These are phyloP conservation scores for Paecilomyces variotii DNA, from an alignment of 2,329 filamentous ascomycete genomes.

Conservation along the genomic window DNA sequence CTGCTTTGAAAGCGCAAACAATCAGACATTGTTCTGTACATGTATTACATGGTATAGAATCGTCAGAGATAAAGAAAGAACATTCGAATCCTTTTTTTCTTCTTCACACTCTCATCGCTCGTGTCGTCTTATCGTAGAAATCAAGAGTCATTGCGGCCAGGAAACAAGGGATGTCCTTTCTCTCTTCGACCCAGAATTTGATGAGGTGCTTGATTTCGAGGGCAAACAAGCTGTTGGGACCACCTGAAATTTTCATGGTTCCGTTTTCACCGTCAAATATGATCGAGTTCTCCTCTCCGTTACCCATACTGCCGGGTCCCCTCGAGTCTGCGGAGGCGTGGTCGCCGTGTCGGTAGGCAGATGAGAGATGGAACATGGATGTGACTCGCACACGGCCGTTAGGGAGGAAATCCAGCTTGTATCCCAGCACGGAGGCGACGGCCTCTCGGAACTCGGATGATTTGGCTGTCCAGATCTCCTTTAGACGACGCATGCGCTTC, in stretches of 20 bases:
- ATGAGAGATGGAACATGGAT: slow-evolving; percentile 68
- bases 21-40: not conserved
- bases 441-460: slow-evolving; percentile 92
- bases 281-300: slow-evolving; percentile 49
- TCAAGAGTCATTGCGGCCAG: slow-evolving; percentile 84
- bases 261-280: slow-evolving; percentile 90
- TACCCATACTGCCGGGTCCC: slow-evolving; percentile 36
- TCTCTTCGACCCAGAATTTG: slow-evolving; percentile 90
- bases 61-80: slow-evolving; percentile 3
- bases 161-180: slow-evolving; percentile 90
- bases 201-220: slow-evolving; percentile 76
- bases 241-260: slow-evolving; percentile 96
- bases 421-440: slow-evolving; percentile 83
- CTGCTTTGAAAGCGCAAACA: not conserved
- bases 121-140: slow-evolving; percentile 65
- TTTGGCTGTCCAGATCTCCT: slow-evolving; percentile 87
- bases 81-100: not conserved
- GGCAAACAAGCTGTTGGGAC: slow-evolving; percentile 79
- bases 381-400: slow-evolving; percentile 93
- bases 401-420: slow-evolving; percentile 93
- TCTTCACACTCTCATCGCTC: slow-evolving; percentile 28
- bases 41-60: slow-evolving; percentile 4
- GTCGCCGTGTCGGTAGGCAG: slow-evolving; percentile 35
- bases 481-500: slow-evolving; percentile 77
- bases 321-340: slow-evolving; percentile 51